Base-by-base conservation (phyloP, 305 asterid species). In the Fraxinus baroniana region DNA sequence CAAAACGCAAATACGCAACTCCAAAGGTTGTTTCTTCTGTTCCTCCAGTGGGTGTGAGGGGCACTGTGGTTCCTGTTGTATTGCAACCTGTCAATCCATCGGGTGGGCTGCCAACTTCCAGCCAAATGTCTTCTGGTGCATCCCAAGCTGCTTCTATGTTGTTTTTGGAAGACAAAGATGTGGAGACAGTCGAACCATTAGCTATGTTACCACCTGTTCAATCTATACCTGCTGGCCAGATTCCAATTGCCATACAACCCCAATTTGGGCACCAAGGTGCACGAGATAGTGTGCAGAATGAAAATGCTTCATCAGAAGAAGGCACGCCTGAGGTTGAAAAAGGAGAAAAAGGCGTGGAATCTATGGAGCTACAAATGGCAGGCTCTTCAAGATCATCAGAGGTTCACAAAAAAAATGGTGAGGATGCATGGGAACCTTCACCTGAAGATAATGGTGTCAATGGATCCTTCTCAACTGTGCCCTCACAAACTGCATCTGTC, bases 61-160 rank as follows among this genome's bases (percentile, higher is more conserved):
- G 95, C 77, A 90, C 85, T 55, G 87, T 95, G 75, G 93, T 91
- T 62, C 98, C 98, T 28, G 97, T 95, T 80, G 88, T 92, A 71
- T 91, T 95, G 80, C 94, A 90, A 79, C 96, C 97, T 41, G 83
- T 86, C 46, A 85, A 86, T 85, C 71, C 75, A 18, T 80, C 91
- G 22, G 88, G 87, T 44, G 93, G 90, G 22, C 41, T 26, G 46
- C 78, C 87, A 28, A 73, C 52, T 52, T 55, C 89, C 77, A 80
- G 76, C 84, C 92, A 83, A 83, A 57, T 55, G 44, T 80, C 85
- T 66, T 77, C 85, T 24, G 86, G 82, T 71, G 52, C 87, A 26
- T 62, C 90, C 32, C 85, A 49, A 12, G 52, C 87, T 36, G 60
- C 78, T 72, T 86, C 75, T 71, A 10, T 78, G 87, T 70, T 82